Base-by-base conservation (phyloP, 2,329 filamentous ascomycete species). In the Apiospora rasikravindrae region DNA sequence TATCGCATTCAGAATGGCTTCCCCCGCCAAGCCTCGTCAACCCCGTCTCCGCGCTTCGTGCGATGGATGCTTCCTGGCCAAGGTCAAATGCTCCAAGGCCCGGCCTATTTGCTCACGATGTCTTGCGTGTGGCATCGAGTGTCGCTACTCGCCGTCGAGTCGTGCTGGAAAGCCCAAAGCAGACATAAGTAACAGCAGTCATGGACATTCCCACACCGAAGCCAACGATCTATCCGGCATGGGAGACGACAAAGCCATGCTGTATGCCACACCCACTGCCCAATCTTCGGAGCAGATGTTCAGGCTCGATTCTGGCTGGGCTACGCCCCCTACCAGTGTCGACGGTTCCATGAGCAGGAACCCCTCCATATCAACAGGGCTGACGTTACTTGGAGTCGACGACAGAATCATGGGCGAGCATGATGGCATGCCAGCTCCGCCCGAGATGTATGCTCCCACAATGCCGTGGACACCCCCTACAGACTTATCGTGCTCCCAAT, bases 41-140 rank as follows among this genome's bases (percentile, higher is more conserved):
- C 83, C 83, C 67, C 83, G 84, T 66, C 79, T 87, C 42, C 81
- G 85, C 72, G 84, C 84, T 29, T 88, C 87, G 24, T 89, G 87
- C 76, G 87, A 89, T 73, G 86, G 85, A 10, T 89, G 87, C 78
- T 88, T 88, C 77, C 78, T 87, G 26, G 87, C 87, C 73, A 89
- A 89, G 76, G 86, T 89, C 79, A 88, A 88, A 76, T 89, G 87
- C 78, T 87, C 85, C 73, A 88, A 88, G 75, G 81, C 82, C 2
- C 81, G 86, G n/a, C 87, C 87, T 1, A 84, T 88, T 68, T 89
- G 87, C 77, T 83, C 83, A n/a, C 83, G 87, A 53, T 89, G 87
- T 73, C 80, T 88, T 3, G 77, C 83, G 3, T 86, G 83, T 61
- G 87, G 87, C 10, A 83, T 84, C 53, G 81, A 86, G 67, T 89